phyloP scores from a whole-genome alignment of 2,329 filamentous ascomycete genomes.

The Teratosphaeria epicoccoides region DNA sequence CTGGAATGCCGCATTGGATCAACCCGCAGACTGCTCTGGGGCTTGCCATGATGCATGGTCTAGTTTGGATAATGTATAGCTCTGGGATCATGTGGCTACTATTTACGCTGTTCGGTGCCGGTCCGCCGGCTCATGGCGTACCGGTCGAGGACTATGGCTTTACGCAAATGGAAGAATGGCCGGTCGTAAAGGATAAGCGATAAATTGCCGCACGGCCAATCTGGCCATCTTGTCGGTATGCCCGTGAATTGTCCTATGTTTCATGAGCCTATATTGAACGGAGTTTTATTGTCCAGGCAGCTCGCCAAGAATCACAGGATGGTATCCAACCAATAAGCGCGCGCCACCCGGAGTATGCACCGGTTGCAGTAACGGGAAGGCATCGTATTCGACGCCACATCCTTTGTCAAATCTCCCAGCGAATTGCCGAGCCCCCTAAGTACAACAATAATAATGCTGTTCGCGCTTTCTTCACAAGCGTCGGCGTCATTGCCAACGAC shows the following conservation, averaged over 20 bases:
- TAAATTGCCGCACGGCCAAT: neutral
- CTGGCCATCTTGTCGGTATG: too few relatives aligned
- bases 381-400: neutral
- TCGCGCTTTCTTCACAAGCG: neutral
- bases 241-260: neutral
- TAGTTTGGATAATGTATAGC: neutral
- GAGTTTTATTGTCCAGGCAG: neutral
- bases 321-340: neutral
- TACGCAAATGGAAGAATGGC: neutral
- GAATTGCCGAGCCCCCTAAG: too few relatives aligned
- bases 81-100: neutral
- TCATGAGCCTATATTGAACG: neutral
- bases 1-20: conserved; percentile 5
- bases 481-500: neutral
- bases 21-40: conserved; percentile 6
- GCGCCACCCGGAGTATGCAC: neutral
- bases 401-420: neutral
- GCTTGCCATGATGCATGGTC: conserved; percentile 1
- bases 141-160: neutral
- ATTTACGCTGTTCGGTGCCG: neutral
- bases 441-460: neutral
- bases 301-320: neutral
- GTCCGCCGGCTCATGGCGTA: neutral
- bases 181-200: neutral
- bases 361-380: neutral